Percentiles rank a stretch among this genome's conserved stretches.
Evolutionary conservation across 2,329 filamentous ascomycete genomes (phyloP).

Genomic region (Phyllosticta citrichinensis): DNA sequence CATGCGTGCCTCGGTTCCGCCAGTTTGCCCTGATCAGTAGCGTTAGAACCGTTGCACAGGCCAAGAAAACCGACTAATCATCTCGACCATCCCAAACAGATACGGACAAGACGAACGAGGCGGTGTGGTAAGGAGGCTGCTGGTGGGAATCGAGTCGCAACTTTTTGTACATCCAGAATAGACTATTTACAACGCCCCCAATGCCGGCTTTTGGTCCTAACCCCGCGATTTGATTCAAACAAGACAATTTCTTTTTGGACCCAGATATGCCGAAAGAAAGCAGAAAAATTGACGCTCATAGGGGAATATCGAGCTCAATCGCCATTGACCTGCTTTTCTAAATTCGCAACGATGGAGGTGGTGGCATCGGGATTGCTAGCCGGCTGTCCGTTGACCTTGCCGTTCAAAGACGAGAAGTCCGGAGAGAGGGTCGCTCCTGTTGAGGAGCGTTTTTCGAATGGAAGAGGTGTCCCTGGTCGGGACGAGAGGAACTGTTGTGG

Average conservation of each 20-base stretch:
- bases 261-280: neutral
- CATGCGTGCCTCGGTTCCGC: neutral
- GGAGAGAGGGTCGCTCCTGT: slow-evolving; percentile 18
- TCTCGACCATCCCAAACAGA: neutral
- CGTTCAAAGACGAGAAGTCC: slow-evolving; percentile 17
- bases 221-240: neutral
- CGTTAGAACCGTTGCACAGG: neutral
- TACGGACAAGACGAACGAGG: neutral
- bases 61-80: neutral
- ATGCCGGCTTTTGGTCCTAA: neutral
- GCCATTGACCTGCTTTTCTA: slow-evolving; percentile 9
- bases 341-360: slow-evolving; percentile 6
- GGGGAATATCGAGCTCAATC: neutral
- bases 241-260: neutral
- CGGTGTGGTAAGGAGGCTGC: neutral
- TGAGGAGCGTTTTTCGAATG: slow-evolving; percentile 46
- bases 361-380: neutral
- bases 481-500: slow-evolving; percentile 57
- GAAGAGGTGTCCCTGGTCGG: slow-evolving; percentile 57
- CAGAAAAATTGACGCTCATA: neutral
- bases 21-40: neutral
- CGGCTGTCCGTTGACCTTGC: neutral
- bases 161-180: neutral
- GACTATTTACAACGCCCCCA: neutral
- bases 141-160: neutral